Evolutionary conservation across 148 eudicot genomes (phyloP), one percentile per base, ranked within the genome.

Genomic region (Tetragonia tetragonoides): DNA sequence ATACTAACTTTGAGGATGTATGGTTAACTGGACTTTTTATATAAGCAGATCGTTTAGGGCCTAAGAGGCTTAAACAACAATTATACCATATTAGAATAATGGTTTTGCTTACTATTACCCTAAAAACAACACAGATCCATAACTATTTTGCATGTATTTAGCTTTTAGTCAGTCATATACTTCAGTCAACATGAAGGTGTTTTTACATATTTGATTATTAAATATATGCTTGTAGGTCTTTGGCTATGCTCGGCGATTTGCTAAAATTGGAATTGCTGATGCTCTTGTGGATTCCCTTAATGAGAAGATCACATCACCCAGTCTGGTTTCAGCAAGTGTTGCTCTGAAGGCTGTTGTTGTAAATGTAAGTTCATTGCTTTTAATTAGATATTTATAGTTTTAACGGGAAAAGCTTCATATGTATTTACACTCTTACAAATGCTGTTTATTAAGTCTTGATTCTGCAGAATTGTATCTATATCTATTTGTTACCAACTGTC

Each of bases 321-420:
- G 92, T 80, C 70, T 95, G 44, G 88, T 91, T 83, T 95, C 99
- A 75, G 94, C 97, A 46, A 80, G 83, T 77, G 84, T 88, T 80
- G 94, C 99, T 84, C 79, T 95, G 75, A 95, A 91, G 80, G 92
- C 99, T 80, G 89, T 93, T 79, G 93, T 87, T 74, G 99, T 95
- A 28, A 95, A 95, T 86, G 97, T 95, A 86, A 85, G 92, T 80
- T 38, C 76, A 9, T 21, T 61, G 10, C n/a, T 18, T 34, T 23
- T 73, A 6, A 59, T 68, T 40, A 21, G 24, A 24, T 62, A 16
- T 20, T 54, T 23, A 8, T 12, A 1, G 9, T 40, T n/a, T 57
- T 2, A 10, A 5, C 39, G 21, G 20, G 46, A 7, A 40, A 38
- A 6, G 38, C 56, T 69, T 69, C 34, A 44, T 44, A 10, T 69